Percentiles rank a stretch among this genome's conserved stretches.
These are phyloP conservation scores for Thielaviopsis punctulata DNA, from an alignment of 2,329 filamentous ascomycete species.

Conservation along the genomic window DNA sequence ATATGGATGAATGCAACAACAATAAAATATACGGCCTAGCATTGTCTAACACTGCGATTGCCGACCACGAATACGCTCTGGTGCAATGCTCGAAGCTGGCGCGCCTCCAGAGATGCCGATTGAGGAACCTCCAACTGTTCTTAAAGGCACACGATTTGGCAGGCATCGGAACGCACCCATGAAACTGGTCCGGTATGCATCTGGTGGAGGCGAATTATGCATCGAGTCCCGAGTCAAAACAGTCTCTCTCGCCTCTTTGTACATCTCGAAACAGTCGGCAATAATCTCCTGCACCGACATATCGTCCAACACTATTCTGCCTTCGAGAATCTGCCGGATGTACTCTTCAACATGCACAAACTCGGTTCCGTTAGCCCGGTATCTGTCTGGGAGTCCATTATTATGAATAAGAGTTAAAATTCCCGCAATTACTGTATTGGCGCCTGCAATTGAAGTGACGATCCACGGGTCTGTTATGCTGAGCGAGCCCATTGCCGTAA, in stretches of 20 bases:
- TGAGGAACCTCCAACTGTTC: neutral
- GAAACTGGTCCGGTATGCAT: neutral
- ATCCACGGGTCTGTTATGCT: constrained; percentile 19
- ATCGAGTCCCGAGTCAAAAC: constrained; percentile 27
- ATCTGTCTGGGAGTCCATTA: constrained; percentile 34
- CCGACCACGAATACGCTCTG: neutral
- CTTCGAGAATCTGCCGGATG: constrained; percentile 32
- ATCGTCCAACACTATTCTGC: constrained; percentile 25
- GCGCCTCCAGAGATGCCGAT: neutral
- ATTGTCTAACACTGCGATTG: neutral
- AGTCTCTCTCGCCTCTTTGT: constrained; percentile 27
- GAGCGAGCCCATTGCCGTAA: constrained; percentile 33
- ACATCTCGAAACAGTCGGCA: constrained; percentile 29
- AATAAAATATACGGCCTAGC: neutral
- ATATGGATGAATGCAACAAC: neutral
- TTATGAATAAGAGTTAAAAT: constrained; percentile 35
- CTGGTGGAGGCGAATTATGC: constrained; percentile 16
- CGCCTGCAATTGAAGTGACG: constrained; percentile 32
- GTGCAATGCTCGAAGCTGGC: neutral
- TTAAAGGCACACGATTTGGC: neutral
- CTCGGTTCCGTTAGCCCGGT: constrained; percentile 31
- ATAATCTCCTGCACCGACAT: constrained; percentile 29
- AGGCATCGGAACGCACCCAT: neutral
- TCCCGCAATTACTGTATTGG: constrained; percentile 33
- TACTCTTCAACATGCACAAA: constrained; percentile 33